These are phyloP conservation scores for Aegilops bicornis DNA, from an alignment of 176 grass and related monocot genomes.

Conservation along the genomic window DNA sequence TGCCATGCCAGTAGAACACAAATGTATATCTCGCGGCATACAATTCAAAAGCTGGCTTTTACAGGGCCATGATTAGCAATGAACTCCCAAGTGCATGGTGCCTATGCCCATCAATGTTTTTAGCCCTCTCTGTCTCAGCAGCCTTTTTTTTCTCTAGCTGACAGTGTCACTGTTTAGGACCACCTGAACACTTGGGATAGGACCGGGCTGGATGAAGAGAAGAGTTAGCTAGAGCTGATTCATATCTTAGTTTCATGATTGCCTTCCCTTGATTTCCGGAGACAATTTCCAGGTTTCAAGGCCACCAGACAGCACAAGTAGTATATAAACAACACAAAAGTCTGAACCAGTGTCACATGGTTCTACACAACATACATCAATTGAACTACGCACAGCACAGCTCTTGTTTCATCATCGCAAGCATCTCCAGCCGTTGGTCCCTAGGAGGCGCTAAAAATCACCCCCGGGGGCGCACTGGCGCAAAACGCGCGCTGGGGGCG, in stretches of 20 bases:
- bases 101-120: slow-evolving; percentile 36
- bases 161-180: neutral
- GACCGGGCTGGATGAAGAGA: slow-evolving; percentile 1
- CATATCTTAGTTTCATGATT: neutral
- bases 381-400: too few species aligned
- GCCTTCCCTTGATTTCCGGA: neutral
- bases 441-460: too few species aligned
- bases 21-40: neutral
- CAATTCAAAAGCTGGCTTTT: slow-evolving; percentile 25
- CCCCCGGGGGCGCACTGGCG: too few species aligned
- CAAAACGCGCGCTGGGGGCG: too few species aligned
- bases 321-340: neutral
- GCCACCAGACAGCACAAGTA: neutral
- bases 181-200: neutral
- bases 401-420: too few species aligned
- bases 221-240: neutral
- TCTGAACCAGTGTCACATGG: neutral
- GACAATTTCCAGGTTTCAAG: slow-evolving; percentile 23
- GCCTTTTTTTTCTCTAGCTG: neutral
- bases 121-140: neutral
- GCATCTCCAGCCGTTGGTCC: too few species aligned
- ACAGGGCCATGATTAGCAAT: slow-evolving; percentile 17
- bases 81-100: slow-evolving; percentile 27
- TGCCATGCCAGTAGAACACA: neutral
- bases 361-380: neutral